Conservation (phyloP, 129 eudicot genomes). For the Lactuca sativa region DNA sequence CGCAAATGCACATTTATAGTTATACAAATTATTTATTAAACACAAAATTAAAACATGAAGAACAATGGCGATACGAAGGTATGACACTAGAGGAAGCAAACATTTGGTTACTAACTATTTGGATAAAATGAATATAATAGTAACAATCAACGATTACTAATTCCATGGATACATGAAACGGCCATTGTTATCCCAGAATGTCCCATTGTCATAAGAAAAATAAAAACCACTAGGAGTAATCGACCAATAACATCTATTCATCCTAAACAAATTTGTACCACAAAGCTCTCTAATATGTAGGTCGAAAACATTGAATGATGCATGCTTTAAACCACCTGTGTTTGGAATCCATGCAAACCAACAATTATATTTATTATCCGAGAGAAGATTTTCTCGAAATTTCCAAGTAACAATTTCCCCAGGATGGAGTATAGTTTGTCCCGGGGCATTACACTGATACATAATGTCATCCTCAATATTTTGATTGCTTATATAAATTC, state of each 20-base stretch:
- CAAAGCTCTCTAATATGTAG: not conserved
- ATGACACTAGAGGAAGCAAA: too few relatives aligned
- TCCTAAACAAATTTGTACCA: not conserved
- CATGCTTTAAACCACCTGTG: not conserved
- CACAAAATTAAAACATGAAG: too few relatives aligned
- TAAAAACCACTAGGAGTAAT: constrained; percentile 6
- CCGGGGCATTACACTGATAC: not conserved
- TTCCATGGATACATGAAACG: constrained; percentile 2
- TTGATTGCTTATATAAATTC: not conserved
- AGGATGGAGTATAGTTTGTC: not conserved
- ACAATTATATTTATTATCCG: not conserved
- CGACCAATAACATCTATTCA: constrained; percentile 22
- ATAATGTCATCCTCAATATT: not conserved
- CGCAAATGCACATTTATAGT: too few relatives aligned
- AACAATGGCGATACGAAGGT: too few relatives aligned
- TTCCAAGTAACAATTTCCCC: constrained; percentile 5
- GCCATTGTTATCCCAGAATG: not conserved
- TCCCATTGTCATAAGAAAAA: constrained; percentile 9
- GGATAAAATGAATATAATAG: too few relatives aligned
- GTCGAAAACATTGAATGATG: constrained; percentile 16
- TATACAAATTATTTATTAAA: too few relatives aligned
- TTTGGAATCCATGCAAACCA: constrained; percentile 8
- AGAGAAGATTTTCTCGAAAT: not conserved
- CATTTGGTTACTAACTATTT: too few relatives aligned
- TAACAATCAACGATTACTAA: not conserved